A percentile compares a stretch with the other conserved stretches of the same genome.
These are phyloP conservation scores for Leptodontidium sp. DNA, from an alignment of 2,329 filamentous ascomycete species.

Conservation along the genomic window DNA sequence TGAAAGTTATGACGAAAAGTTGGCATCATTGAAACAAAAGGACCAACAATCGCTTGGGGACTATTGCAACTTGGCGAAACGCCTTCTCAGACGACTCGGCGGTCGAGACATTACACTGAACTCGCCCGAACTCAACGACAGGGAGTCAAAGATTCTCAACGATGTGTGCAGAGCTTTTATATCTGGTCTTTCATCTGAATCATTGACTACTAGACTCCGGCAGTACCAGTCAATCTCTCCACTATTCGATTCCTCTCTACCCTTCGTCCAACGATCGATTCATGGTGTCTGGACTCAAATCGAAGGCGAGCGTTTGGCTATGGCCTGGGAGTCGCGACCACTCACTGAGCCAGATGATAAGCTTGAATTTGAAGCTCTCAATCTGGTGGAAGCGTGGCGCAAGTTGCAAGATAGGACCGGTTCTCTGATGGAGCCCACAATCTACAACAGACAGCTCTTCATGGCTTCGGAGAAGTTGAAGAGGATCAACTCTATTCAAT, in stretches of 20 bases:
- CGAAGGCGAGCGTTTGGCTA: constrained; percentile 63
- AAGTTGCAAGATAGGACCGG: constrained; percentile 47
- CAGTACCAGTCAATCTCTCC: constrained; percentile 56
- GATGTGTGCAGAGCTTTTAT: constrained; percentile 63
- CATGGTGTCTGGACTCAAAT: constrained; percentile 61
- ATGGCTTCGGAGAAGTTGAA: constrained; percentile 57
- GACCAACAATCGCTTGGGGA: constrained; percentile 42
- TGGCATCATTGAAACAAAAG: constrained; percentile 43
- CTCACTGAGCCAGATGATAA: constrained; percentile 49
- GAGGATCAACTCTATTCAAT: constrained; percentile 60
- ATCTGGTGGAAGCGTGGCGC: constrained; percentile 56
- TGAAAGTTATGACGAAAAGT: constrained; percentile 26
- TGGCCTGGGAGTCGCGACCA: constrained; percentile 53
- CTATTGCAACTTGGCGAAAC: constrained; percentile 45
- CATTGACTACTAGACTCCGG: constrained; percentile 55
- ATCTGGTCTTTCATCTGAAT: constrained; percentile 58
- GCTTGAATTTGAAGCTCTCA: constrained; percentile 50
- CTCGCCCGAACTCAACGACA: constrained; percentile 36
- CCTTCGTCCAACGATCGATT: constrained; percentile 54
- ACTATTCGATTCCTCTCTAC: constrained; percentile 43
- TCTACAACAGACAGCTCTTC: constrained; percentile 63
- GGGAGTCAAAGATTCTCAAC: constrained; percentile 59
- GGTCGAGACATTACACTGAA: constrained; percentile 42
- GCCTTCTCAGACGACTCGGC: constrained; percentile 41
- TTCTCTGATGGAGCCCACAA: constrained; percentile 53